Percentiles rank a stretch among this genome's conserved stretches.
Evolutionary conservation across 305 asterid species (phyloP).

Genomic region (Solanum chacoense): DNA sequence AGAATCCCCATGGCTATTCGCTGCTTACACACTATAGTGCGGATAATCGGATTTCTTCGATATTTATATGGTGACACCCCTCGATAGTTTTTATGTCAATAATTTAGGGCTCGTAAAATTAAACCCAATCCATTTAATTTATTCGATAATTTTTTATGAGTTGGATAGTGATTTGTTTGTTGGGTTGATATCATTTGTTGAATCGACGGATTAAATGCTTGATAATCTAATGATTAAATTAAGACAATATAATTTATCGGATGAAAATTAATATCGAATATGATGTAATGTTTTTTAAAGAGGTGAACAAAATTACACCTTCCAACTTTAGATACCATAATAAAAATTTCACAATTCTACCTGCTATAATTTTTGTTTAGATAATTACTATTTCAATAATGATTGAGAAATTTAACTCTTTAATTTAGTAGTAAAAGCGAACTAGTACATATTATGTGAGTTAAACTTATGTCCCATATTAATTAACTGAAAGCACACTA

Average conservation of each 20-base stretch:
- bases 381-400: too few relatives aligned
- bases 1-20: constrained; percentile 10
- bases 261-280: too few relatives aligned
- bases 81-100: not conserved
- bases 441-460: not conserved
- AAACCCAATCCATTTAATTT: too few relatives aligned
- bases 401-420: not conserved
- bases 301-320: not conserved
- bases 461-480: too few relatives aligned
- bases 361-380: not conserved
- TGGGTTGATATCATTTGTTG: not conserved
- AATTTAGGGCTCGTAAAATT: not conserved
- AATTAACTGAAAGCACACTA: too few relatives aligned
- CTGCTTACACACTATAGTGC: not conserved
- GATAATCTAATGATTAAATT: not conserved
- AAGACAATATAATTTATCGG: too few relatives aligned
- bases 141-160: too few relatives aligned
- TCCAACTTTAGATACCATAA: not conserved
- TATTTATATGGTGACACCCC: not conserved
- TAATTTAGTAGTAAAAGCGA: not conserved
- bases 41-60: not conserved
- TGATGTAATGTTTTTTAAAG: too few relatives aligned
- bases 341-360: not conserved
- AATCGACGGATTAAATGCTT: not conserved
- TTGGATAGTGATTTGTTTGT: not conserved